phyloP scores from a whole-genome alignment of 2,329 filamentous ascomycete genomes.

The Sphaerostilbella broomeana region DNA sequence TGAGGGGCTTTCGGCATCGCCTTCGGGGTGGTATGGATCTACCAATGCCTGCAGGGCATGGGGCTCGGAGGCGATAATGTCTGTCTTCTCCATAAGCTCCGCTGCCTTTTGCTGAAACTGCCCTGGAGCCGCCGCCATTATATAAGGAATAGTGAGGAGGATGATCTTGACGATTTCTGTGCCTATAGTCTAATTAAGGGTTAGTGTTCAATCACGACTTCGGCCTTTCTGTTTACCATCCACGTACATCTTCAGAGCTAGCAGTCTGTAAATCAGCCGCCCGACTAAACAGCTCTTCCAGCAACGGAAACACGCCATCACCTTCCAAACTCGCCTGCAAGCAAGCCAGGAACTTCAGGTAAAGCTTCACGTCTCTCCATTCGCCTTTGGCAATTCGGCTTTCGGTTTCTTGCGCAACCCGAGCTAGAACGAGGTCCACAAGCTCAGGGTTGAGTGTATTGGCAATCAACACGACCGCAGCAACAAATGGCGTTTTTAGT shows the following conservation, averaged over 20 bases:
- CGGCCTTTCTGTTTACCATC: not conserved
- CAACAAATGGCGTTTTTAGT: slow-evolving; percentile 93
- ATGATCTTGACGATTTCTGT: slow-evolving; percentile 96
- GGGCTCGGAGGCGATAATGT: slow-evolving; percentile 84
- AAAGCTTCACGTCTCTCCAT: slow-evolving; percentile 88
- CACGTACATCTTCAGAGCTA: slow-evolving; percentile 81
- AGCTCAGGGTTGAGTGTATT: slow-evolving; percentile 75
- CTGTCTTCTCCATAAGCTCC: slow-evolving; percentile 84
- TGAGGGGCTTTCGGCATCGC: slow-evolving; percentile 55
- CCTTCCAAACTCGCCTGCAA: slow-evolving; percentile 73
- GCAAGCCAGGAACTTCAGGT: slow-evolving; percentile 83
- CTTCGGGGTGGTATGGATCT: slow-evolving; percentile 70
- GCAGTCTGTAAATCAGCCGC: slow-evolving; percentile 92
- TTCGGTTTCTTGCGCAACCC: slow-evolving; percentile 56
- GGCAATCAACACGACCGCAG: slow-evolving; percentile 70
- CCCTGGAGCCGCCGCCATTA: slow-evolving; percentile 66
- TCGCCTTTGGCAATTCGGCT: slow-evolving; percentile 62
- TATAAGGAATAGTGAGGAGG: slow-evolving; percentile 85
- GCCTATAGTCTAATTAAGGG: slow-evolving; percentile 50
- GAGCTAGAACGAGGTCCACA: slow-evolving; percentile 61
- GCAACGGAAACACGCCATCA: slow-evolving; percentile 75
- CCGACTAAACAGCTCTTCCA: slow-evolving; percentile 84
- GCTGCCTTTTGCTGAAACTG: slow-evolving; percentile 67
- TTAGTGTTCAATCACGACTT: slow-evolving; percentile 11
- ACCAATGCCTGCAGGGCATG: slow-evolving; percentile 80